phyloP scores from a whole-genome alignment of 2,329 filamentous ascomycete species.

The Penicillium nordicum region DNA sequence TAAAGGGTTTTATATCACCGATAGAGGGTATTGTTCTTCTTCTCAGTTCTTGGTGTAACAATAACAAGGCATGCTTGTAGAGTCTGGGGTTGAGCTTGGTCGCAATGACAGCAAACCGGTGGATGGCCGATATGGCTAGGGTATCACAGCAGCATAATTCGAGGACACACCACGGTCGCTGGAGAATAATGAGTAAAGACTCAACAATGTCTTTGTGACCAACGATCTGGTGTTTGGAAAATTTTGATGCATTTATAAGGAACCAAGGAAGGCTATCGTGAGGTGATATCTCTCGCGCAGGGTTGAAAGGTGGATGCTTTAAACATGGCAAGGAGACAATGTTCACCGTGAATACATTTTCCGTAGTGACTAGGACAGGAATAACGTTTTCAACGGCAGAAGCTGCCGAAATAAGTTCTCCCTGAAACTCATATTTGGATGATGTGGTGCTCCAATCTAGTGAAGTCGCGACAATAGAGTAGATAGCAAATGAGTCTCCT shows the following conservation, averaged over 20 bases:
- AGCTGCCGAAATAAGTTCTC: not conserved
- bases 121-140: not conserved
- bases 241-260: not conserved
- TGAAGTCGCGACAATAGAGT: conserved; percentile 8
- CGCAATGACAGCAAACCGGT: not conserved
- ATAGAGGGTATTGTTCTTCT: not conserved
- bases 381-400: not conserved
- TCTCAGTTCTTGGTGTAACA: not conserved
- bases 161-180: not conserved
- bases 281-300: not conserved
- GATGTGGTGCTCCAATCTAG: not conserved
- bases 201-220: not conserved
- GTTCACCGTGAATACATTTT: not conserved
- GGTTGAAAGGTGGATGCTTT: not conserved
- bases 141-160: not conserved
- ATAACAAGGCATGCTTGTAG: not conserved
- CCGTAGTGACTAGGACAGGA: not conserved
- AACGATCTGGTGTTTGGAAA: not conserved
- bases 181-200: not conserved
- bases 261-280: not conserved
- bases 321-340: not conserved
- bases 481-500: conserved; percentile 6
- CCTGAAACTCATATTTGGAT: not conserved
- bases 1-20: not conserved
- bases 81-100: not conserved